Evolutionary conservation across 768 basidiomycete genomes (phyloP), one percentile per base, ranked within the genome.

Genomic region (Phlebiopsis flavidoalba): DNA sequence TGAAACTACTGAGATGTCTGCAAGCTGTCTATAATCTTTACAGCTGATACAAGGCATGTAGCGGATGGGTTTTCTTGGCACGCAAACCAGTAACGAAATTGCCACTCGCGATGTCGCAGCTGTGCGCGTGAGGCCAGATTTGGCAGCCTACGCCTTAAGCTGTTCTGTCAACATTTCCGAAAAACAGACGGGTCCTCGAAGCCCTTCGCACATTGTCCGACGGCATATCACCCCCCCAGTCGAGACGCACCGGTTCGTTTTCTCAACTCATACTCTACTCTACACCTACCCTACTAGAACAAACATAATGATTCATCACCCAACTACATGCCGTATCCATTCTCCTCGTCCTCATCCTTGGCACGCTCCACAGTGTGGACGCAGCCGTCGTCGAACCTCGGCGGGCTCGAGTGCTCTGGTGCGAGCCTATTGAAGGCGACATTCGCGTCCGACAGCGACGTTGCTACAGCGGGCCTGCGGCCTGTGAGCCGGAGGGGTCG

Each of bases 401-500:
- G 49, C 26, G 4, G 61, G 61, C n/a, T 53, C 61, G 57, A 62
- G 61, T 47, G 31, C 47, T 21, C 26, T n/a, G 35, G 19, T 74
- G 74, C 63, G 59, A 64, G 60, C 72, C 73, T 2, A 69, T 74
- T n/a, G 31, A 61, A 63, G 37, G 72, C 67, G 10, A 61, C 60
- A 24, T 72, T 76, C 56, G 12, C 45, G 2, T 53, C 61, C 12
- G 60, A 67, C 17, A 63, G 72, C 37, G 51, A 63, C 35, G 4
- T 49, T 37, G 19, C 26, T 37, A 31, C 58, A 1, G 57, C 70
- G 10, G 65, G 62, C 4, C 75, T 76, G 60, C 59, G 68, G 17
- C 68, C 71, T 8, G 65, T 74, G 15, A 74, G 73, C 54, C 71
- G 0, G 21, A 56, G 21, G 66, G 63, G 12, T 73, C 77, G 7